Conservation (phyloP, 2,329 filamentous ascomycete species). For the Fragosphaeria purpurea region DNA sequence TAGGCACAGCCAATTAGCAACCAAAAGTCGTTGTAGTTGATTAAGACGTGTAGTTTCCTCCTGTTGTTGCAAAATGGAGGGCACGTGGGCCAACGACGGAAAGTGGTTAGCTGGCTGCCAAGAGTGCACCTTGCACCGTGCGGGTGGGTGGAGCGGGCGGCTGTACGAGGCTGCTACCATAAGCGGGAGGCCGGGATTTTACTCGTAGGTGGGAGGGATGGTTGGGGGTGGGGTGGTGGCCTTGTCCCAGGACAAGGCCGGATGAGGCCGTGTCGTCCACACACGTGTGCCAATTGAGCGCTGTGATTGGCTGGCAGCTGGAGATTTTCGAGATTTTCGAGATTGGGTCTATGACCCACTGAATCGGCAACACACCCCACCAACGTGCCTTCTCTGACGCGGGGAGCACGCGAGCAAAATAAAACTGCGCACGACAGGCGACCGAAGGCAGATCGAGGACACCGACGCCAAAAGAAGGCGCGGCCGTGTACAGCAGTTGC, state of each 20-base stretch:
- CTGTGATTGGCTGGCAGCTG: conserved; percentile 6
- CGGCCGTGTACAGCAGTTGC: too few species aligned
- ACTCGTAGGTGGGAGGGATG: not conserved
- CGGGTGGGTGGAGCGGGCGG: not conserved
- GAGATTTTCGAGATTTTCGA: not conserved
- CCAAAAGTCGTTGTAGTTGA: too few species aligned
- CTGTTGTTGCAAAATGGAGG: too few species aligned
- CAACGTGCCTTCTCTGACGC: not conserved
- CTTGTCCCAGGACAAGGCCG: not conserved
- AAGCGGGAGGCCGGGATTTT: not conserved
- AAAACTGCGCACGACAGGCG: not conserved
- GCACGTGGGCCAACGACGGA: too few species aligned
- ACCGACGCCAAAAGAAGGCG: too few species aligned
- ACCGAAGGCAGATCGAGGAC: too few species aligned
- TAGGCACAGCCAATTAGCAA: too few species aligned
- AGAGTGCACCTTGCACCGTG: not conserved
- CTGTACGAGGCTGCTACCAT: not conserved
- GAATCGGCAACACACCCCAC: too few species aligned
- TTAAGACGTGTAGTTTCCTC: too few species aligned
- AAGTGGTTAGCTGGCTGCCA: too few species aligned
- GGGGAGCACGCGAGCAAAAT: not conserved
- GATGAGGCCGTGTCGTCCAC: conserved; percentile 7
- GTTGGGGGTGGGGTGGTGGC: conserved; percentile 1
- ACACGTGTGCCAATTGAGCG: conserved; percentile 11
- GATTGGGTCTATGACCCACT: not conserved